Evolutionary conservation across 2,329 filamentous ascomycete genomes (phyloP), one percentile per base, ranked within the genome.

Genomic region (Diplodia corticola): DNA sequence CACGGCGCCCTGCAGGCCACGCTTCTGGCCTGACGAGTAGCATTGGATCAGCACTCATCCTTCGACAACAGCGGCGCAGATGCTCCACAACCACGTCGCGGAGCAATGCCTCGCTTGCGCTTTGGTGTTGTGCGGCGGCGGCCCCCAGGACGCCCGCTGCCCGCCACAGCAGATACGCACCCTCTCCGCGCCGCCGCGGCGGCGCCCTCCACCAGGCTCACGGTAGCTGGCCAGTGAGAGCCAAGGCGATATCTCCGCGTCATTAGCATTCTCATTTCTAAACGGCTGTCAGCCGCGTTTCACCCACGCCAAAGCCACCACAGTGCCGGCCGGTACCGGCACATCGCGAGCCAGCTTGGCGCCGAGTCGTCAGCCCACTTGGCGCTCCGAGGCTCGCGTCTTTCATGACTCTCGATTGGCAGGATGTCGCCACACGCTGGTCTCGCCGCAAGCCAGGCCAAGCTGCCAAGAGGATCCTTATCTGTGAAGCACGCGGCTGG

Each of bases 241-340:
- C 13, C 3, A 22, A 22, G 17, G 54, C 35, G 35, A 57, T 57
- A 57, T 57, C 54, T 10, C 54, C 54, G 54, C 2, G 6, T 9
- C 22, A 57, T 57, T 57, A 57, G 35, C 40, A 22, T 44, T 57
- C 54, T 35, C 54, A 57, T 57, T 37, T 57, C 54, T 37, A 57
- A 57, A 57, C 54, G 24, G 33, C 35, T 57, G 54, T 37, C 51
- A 54, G 7, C 28, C 51, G 22, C 37, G 51, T 57, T 57, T 57
- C 35, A 15, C 54, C 26, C 15, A 20, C 54, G 26, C 33, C 12
- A 35, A 33, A 57, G 54, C 33, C 44, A 44, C 54, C 54, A 57
- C 33, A 28, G n/a, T 30, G n/a, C 33, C 53, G 53, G 53, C 53
- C 53, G 53, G 53, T 33, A 24, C 53, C 53, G 53, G 53, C n/a